Conservation (phyloP, 2,329 filamentous ascomycete species). For the Fusarium setosum region DNA sequence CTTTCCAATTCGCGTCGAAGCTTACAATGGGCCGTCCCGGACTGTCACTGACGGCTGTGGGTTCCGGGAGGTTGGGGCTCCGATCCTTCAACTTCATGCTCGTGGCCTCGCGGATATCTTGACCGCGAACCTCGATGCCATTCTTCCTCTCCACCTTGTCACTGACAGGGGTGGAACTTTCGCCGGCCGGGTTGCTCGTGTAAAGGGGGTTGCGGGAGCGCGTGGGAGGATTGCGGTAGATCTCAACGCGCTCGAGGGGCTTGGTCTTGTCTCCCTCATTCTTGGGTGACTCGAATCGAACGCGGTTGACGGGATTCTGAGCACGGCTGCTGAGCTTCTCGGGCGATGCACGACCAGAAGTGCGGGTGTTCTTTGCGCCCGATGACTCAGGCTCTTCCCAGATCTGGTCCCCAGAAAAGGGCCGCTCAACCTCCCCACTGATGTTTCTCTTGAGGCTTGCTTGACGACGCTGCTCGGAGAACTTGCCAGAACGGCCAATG, state of each 20-base stretch:
- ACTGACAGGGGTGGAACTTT: conserved; percentile 44
- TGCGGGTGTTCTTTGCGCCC: conserved; percentile 13
- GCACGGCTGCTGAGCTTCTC: conserved; percentile 48
- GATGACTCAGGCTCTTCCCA: conserved; percentile 83
- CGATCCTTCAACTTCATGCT: conserved; percentile 89
- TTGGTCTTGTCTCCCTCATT: conserved; percentile 51
- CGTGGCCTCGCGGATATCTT: conserved; percentile 91
- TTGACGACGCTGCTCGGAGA: conserved; percentile 62
- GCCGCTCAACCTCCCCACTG: conserved; percentile 73
- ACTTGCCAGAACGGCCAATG: conserved; percentile 50
- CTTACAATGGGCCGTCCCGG: conserved; percentile 96
- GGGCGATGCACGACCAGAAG: conserved; percentile 46
- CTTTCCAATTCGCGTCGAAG: conserved; percentile 88
- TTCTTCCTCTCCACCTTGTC: conserved; percentile 73
- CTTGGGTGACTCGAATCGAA: conserved; percentile 54
- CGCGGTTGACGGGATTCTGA: conserved; percentile 46
- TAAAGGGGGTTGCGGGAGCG: conserved; percentile 87
- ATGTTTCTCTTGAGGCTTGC: conserved; percentile 77
- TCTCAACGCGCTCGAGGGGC: conserved; percentile 71
- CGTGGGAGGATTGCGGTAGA: conserved; percentile 84
- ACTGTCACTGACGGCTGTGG: conserved; percentile 89
- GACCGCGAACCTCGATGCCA: conserved; percentile 83
- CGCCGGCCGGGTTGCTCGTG: conserved; percentile 69
- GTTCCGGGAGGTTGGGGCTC: conserved; percentile 87
- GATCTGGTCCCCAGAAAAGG: conserved; percentile 82